These are phyloP conservation scores for Kalmusia sp. DNA, from an alignment of 2,329 filamentous ascomycete genomes.

Conservation along the genomic window DNA sequence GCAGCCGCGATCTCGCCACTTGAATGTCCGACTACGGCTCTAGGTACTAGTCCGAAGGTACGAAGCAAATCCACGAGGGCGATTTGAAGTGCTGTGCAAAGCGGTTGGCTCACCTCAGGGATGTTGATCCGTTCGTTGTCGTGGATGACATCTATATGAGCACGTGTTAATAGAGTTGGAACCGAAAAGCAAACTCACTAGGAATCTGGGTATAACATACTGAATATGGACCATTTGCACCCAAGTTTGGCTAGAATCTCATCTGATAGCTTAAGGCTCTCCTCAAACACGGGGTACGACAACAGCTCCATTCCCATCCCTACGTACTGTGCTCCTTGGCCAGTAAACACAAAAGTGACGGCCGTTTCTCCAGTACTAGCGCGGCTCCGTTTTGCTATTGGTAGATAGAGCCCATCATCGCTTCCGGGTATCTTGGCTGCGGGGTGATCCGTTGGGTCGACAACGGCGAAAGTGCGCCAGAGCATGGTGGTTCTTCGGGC, in stretches of 20 bases:
- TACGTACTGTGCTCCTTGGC: constrained; percentile 17
- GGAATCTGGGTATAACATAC: too few species aligned
- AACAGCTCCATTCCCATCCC: constrained; percentile 15
- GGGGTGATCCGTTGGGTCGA: too few species aligned
- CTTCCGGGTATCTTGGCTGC: too few species aligned
- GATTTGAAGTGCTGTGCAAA: constrained; percentile 23
- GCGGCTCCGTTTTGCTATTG: background rate
- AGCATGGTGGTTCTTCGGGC: too few species aligned
- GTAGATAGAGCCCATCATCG: too few species aligned
- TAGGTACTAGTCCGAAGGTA: constrained; percentile 12
- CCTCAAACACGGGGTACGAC: background rate
- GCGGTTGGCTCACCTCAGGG: constrained; percentile 14
- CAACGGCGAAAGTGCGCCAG: too few species aligned
- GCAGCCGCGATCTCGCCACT: constrained; percentile 24
- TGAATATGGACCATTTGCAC: too few species aligned
- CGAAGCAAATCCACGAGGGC: constrained; percentile 20
- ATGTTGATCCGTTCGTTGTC: constrained; percentile 6
- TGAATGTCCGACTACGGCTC: constrained; percentile 22
- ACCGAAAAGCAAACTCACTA: too few species aligned
- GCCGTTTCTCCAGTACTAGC: background rate
- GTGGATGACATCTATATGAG: background rate
- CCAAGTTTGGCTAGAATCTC: constrained; percentile 6
- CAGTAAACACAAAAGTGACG: constrained; percentile 19
- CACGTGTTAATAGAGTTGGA: too few species aligned
- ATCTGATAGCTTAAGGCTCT: constrained; percentile 5